These are phyloP conservation scores for Hypoxylon rubiginosum DNA, from an alignment of 2,329 filamentous ascomycete species.

Conservation along the genomic window DNA sequence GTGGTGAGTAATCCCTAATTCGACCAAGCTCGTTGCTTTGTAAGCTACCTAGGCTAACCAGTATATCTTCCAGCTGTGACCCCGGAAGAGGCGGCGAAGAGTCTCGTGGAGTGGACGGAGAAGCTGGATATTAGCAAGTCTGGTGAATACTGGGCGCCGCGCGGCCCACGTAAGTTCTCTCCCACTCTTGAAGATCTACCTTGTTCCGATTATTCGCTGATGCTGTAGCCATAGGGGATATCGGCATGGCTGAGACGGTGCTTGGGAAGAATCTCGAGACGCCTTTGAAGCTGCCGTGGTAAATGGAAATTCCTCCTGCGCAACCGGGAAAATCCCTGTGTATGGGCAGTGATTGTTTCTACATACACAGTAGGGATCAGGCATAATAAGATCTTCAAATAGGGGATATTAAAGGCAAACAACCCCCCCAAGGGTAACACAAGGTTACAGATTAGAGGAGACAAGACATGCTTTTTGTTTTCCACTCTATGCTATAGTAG, in stretches of 20 bases:
- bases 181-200: conserved; percentile 13
- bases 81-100: conserved; percentile 75
- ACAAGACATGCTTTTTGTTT: conserved; percentile 1
- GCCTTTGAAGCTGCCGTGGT: conserved; percentile 77
- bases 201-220: conserved; percentile 32
- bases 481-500: conserved; percentile 20
- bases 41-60: conserved; percentile 30
- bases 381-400: conserved; percentile 2
- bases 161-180: conserved; percentile 70
- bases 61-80: conserved; percentile 67
- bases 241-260: conserved; percentile 75
- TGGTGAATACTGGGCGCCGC: conserved; percentile 80
- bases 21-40: not conserved
- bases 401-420: conserved; percentile 6
- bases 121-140: conserved; percentile 74
- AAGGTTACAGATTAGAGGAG: not conserved
- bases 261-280: conserved; percentile 73
- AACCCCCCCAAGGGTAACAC: conserved; percentile 14
- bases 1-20: conserved; percentile 59
- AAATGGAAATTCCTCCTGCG: conserved; percentile 16
- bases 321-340: conserved; percentile 6
- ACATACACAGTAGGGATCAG: no score
- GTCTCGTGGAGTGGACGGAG: conserved; percentile 72
- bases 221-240: conserved; percentile 64
- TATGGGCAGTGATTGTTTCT: conserved; percentile 9